These are phyloP conservation scores for Trametes elegans DNA, from an alignment of 768 basidiomycete species.

Conservation along the genomic window DNA sequence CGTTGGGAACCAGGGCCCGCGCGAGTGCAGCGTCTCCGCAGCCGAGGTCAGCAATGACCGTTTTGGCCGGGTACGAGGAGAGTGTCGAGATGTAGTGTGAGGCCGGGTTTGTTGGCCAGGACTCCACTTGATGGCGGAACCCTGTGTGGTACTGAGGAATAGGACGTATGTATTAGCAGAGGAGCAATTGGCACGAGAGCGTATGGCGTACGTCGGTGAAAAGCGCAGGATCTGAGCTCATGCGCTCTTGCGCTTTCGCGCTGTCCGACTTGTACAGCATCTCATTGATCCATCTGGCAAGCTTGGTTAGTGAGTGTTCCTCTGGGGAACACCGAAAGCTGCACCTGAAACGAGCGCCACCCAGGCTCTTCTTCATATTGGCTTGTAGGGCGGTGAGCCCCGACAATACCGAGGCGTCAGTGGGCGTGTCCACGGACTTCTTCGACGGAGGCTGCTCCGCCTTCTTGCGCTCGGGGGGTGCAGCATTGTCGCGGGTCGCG, in stretches of 20 bases:
- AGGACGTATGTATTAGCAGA: not conserved
- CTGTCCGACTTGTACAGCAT: conserved; percentile 86
- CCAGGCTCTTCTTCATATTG: conserved; percentile 73
- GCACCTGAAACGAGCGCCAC: conserved; percentile 84
- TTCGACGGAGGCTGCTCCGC: not conserved
- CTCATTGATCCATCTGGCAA: conserved; percentile 85
- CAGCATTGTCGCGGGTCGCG: not conserved
- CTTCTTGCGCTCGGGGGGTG: not conserved
- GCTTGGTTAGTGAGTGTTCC: not conserved
- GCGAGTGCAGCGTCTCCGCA: conserved; percentile 94
- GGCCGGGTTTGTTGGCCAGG: conserved; percentile 96
- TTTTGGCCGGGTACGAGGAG: conserved; percentile 58
- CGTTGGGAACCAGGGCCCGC: conserved; percentile 64
- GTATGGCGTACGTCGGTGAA: conserved; percentile 70
- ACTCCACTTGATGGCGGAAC: conserved; percentile 86
- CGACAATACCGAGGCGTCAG: conserved; percentile 15
- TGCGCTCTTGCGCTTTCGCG: conserved; percentile 69
- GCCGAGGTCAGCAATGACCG: conserved; percentile 89
- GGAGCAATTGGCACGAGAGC: too few species aligned
- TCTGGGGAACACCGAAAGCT: not conserved
- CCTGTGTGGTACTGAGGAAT: conserved; percentile 79
- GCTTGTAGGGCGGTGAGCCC: conserved; percentile 72
- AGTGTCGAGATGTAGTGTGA: conserved; percentile 70
- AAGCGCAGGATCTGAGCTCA: conserved; percentile 76
- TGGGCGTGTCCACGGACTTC: not conserved